Base-by-base conservation (phyloP, 768 basidiomycete species). In the Suillus alpinus region DNA sequence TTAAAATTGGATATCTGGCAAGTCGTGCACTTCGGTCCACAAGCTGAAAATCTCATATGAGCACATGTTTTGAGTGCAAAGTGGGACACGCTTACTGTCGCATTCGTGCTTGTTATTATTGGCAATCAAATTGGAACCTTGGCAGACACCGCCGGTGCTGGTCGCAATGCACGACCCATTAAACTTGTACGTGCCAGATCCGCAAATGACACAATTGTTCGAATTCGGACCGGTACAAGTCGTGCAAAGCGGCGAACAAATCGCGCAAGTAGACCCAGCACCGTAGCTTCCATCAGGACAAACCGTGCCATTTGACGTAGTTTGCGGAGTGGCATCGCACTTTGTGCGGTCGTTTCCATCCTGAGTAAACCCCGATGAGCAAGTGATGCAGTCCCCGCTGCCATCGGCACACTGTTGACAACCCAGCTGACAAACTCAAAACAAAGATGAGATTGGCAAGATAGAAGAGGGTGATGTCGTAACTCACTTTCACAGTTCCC, bases 51-150 rank as follows among this genome's bases (percentile, higher is more conserved):
- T 6, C 39, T 23, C 7, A 31, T 36, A 62, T 60, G 44, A 59
- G 43, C 40, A 20, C 36, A 62, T 32, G 26, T 57, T 59, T n/a
- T 16, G 18, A 55, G 23, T 18, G 59, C 44, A 52, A 44, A 40
- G 32, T 6, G 59, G 50, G 56, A 39, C 31, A 57, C 41, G 80
- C 89, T 73, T 67, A 93, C 92, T 83, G 68, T 95, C 91, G 68
- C 94, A 95, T 66, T 86, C 84, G n/a, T 82, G 76, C 75, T 94
- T 95, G 69, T 82, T 81, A 66, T 92, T 92, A 65, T 96, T 89
- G 23, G 86, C 92, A 39, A 95, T 83, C 63, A 91, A 76, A 50
- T 78, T 83, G 10, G 89, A 81, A 7, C 86, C 86, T 49, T 82
- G 76, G 74, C 94, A 96, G 9, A 91, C 83, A 3, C 94, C 94